phyloP scores from a whole-genome alignment of 2,329 filamentous ascomycete genomes.

The Macroventuria anomochaeta region DNA sequence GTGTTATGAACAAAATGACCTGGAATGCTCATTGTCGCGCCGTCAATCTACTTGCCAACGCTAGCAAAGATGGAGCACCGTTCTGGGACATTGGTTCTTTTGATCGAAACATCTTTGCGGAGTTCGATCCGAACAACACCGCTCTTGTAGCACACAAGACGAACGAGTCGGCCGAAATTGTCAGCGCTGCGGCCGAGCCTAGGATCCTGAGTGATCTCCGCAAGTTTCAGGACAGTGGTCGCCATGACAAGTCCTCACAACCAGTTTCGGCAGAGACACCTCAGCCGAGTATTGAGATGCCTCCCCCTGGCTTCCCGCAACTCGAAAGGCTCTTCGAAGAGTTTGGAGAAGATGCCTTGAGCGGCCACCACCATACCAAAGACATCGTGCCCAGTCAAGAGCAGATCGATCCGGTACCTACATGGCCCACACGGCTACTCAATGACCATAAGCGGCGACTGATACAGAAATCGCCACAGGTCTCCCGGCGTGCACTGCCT shows the following conservation, averaged over 20 bases:
- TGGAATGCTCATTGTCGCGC: conserved; percentile 31
- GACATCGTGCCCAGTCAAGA: neutral
- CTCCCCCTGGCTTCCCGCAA: neutral
- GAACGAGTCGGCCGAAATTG: conserved; percentile 28
- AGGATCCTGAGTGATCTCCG: neutral
- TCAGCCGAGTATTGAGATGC: neutral
- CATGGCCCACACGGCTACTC: conserved; percentile 23
- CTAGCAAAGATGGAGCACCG: conserved; percentile 21
- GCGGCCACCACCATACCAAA: neutral
- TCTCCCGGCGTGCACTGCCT: neutral
- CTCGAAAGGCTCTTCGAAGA: conserved; percentile 9
- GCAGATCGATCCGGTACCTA: conserved; percentile 1
- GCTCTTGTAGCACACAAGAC: conserved; percentile 16
- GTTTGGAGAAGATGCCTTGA: conserved; percentile 7
- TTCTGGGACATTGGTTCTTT: conserved; percentile 30
- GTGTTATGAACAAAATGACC: conserved; percentile 32
- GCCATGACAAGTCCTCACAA: neutral
- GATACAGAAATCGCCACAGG: conserved; percentile 1
- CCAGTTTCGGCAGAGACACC: too few relatives aligned
- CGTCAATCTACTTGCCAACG: conserved; percentile 28
- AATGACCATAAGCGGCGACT: conserved; percentile 24
- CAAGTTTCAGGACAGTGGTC: neutral
- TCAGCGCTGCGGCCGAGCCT: neutral
- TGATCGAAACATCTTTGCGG: conserved; percentile 16
- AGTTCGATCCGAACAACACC: conserved; percentile 23